Base-by-base conservation (phyloP, 768 basidiomycete genomes). In the Xerocomellus dryophilus region DNA sequence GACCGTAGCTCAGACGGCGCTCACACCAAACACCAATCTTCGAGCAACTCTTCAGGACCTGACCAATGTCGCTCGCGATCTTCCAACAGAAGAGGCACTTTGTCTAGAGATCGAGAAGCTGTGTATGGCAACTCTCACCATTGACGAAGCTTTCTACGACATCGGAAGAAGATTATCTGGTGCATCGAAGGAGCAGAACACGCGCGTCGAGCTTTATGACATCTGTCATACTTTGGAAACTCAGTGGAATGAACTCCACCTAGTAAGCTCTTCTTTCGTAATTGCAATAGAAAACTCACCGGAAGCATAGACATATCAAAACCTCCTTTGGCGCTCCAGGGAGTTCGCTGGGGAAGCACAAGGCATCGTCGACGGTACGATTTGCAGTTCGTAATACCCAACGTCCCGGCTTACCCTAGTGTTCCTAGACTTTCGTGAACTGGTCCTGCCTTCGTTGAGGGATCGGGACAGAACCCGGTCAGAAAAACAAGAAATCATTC, bases 311-410 rank as follows among this genome's bases (percentile, higher is more conserved):
- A 54, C 53, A 1, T 63, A 63, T 46, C 41, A 51, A 36, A 3
- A 17, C 7, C 59, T 64, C 39, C 51, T 64, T 7, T 64, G 62
- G 56, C 56, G 47, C 12, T 63, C 62, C 20, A 61, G 62, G 38
- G 53, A 54, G 10, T 61, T 61, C 39, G 62, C 62, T 41, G 62
- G 56, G 7, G 49, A 63, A 38, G 59, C 62, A 8, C 62, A 61
- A 35, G 43, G 36, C 12, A 17, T 32, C 11, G 62, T 63, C 5
- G 62, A 63, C 6, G 62, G 62, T 63, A 15, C 6, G 51, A 21
- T 11, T 31, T 8, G 6, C 27, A 15, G 2, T 4, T 25, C 0
- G 2, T 39, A 2, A 21, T n/a, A 21, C n/a, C 18, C n/a, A 23
- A 18, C n/a, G 0, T 8, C 17, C 21, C 15, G 7, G 17, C 18